A percentile compares a stretch with the other conserved stretches of the same genome.
These are phyloP conservation scores for Rutidosis leptorrhynchoides DNA, from an alignment of 129 eudicot genomes.

Conservation along the genomic window DNA sequence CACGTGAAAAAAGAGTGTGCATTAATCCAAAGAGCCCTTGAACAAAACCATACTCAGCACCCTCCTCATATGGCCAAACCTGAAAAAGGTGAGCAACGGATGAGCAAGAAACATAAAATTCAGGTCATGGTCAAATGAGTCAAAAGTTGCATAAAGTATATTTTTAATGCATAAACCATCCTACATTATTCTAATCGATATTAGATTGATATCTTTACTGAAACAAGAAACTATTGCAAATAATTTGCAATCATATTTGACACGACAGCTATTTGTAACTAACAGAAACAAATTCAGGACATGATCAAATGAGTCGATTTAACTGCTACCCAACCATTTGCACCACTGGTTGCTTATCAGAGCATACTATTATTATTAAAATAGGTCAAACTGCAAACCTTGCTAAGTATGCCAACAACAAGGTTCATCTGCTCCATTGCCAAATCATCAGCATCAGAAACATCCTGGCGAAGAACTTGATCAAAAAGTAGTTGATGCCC, in stretches of 20 bases:
- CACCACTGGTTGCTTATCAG: neutral
- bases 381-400: slow-evolving; percentile 43
- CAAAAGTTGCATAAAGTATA: neutral
- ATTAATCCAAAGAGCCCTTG: slow-evolving; percentile 88
- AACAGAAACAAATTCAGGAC: too few species aligned
- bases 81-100: slow-evolving; percentile 23
- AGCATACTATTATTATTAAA: neutral
- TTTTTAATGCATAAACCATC: neutral
- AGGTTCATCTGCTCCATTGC: slow-evolving; percentile 85
- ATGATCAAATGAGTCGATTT: too few species aligned
- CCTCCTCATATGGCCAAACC: slow-evolving; percentile 98
- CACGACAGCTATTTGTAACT: neutral
- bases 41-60: slow-evolving; percentile 73
- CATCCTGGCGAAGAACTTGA: slow-evolving; percentile 70
- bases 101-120: neutral
- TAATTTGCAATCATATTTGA: slow-evolving; percentile 6
- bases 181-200: neutral
- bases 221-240: neutral
- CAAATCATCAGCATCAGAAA: slow-evolving; percentile 68
- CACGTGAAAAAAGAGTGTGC: slow-evolving; percentile 67
- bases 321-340: neutral
- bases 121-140: neutral
- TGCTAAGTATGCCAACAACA: slow-evolving; percentile 88
- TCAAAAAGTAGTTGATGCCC: slow-evolving; percentile 75
- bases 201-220: neutral